Percentiles rank a stretch among this genome's conserved stretches.
These are phyloP conservation scores for Cryptococcus deneoformans DNA, from an alignment of 1,284 basidiomycete genomes.

Conservation along the genomic window DNA sequence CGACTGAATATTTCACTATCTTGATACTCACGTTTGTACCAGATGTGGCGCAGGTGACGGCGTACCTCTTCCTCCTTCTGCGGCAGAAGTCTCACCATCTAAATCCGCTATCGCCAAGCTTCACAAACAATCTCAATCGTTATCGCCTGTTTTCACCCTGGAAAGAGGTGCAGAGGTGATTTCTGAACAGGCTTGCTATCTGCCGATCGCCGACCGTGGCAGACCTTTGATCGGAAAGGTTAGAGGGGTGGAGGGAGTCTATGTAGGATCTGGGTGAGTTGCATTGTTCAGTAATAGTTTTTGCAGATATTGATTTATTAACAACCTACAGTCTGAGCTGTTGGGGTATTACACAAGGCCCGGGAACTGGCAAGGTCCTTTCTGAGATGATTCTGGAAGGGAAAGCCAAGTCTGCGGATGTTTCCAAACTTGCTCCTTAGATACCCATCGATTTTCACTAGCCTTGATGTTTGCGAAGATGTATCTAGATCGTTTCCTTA, in stretches of 20 bases:
- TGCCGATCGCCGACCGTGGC: conserved; percentile 55
- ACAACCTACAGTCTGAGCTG: conserved; percentile 21
- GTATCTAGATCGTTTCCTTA: too few relatives aligned
- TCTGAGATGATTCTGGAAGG: conserved; percentile 56
- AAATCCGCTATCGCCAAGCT: conserved; percentile 48
- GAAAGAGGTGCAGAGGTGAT: conserved; percentile 42
- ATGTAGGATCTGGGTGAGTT: conserved; percentile 47
- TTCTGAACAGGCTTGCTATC: conserved; percentile 56
- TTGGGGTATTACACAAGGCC: conserved; percentile 48
- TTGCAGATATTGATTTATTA: background rate
- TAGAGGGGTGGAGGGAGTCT: conserved; percentile 50
- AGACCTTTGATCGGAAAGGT: conserved; percentile 55
- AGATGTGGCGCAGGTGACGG: conserved; percentile 47
- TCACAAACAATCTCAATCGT: conserved; percentile 49
- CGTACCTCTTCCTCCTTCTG: conserved; percentile 45
- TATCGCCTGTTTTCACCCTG: conserved; percentile 50
- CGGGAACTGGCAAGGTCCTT: conserved; percentile 54
- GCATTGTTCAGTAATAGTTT: background rate
- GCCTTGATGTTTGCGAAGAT: too few relatives aligned
- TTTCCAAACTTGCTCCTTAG: background rate
- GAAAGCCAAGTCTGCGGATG: conserved; percentile 9
- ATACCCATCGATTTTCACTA: too few relatives aligned
- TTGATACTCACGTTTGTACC: background rate
- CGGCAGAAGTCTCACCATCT: conserved; percentile 48
- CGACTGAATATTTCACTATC: background rate